A percentile compares a stretch with the other conserved stretches of the same genome.
Evolutionary conservation across 1,139 yeast species (phyloP).

Genomic region (Kodamaea anthophila): DNA sequence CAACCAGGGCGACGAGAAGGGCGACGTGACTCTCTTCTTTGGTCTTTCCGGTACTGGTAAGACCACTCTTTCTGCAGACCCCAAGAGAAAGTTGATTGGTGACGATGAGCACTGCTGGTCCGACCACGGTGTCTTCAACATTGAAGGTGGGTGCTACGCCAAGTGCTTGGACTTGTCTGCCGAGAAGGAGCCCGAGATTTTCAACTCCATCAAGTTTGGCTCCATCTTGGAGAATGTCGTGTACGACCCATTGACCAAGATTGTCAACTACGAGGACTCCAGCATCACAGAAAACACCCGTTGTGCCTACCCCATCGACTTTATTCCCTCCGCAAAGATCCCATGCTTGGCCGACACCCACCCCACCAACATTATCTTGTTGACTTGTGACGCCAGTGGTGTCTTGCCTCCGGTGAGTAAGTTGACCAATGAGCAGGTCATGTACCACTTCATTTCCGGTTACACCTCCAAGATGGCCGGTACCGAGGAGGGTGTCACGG

Average conservation of each 20-base stretch:
- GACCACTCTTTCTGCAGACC: conserved; percentile 96
- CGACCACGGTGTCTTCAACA: conserved; percentile 95
- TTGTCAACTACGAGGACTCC: conserved; percentile 79
- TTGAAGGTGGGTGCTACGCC: conserved; percentile 99
- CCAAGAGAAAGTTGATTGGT: conserved; percentile 89
- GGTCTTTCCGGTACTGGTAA: conserved; percentile 98
- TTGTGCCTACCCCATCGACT: conserved; percentile 98
- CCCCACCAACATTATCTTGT: conserved; percentile 86
- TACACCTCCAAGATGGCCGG: conserved; percentile 99
- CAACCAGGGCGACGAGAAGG: conserved; percentile 74
- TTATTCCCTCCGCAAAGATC: conserved; percentile 90
- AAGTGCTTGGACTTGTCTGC: conserved; percentile 86
- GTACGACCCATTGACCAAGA: conserved; percentile 72
- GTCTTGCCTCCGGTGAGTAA: conserved; percentile 96
- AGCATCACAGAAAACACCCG: conserved; percentile 94
- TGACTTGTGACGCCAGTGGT: conserved; percentile 98
- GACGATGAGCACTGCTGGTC: conserved; percentile 99
- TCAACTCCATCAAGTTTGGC: conserved; percentile 91
- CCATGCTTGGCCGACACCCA: conserved; percentile 89
- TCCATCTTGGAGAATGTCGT: conserved; percentile 91
- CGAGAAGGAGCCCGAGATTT: conserved; percentile 97
- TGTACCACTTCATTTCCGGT: conserved; percentile 98
- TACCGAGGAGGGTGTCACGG: conserved; percentile 98
- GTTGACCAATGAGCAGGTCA: conserved; percentile 90
- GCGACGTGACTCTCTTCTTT: conserved; percentile 88